Percentiles rank a stretch among this genome's conserved stretches.
Conservation (phyloP, 495 filamentous ascomycete genomes). For the Aspergillus sclerotiicarbonarius region DNA sequence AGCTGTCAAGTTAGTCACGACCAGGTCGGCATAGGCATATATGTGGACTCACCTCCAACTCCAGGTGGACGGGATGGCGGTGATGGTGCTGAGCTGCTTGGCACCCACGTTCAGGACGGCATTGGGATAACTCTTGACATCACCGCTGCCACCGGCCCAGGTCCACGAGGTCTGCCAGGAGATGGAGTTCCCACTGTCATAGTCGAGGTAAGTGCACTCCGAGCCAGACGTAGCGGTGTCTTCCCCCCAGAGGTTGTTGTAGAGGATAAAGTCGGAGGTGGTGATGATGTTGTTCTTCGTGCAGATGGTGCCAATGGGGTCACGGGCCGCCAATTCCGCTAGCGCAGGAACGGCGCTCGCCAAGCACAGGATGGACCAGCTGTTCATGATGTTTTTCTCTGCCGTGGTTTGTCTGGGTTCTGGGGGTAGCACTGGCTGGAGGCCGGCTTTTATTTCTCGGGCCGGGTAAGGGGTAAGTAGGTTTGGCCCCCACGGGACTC, state of each 20-base stretch:
- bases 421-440: background rate
- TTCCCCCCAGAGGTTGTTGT: conserved; percentile 7
- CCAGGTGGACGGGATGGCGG: background rate
- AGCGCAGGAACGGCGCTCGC: background rate
- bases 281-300: conserved; percentile 8
- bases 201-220: conserved; percentile 5
- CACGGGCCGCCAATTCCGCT: background rate
- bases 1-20: background rate
- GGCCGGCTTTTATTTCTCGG: background rate
- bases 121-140: conserved; percentile 5
- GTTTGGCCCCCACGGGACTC: background rate
- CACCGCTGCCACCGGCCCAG: conserved; percentile 1
- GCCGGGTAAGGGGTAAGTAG: background rate
- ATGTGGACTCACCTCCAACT: background rate
- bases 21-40: too few relatives aligned
- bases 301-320: conserved; percentile 1
- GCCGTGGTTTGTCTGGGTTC: background rate
- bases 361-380: background rate
- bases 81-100: conserved; percentile 4
- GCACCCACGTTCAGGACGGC: conserved; percentile 4
- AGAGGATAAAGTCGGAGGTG: conserved; percentile 5
- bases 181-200: conserved; percentile 2
- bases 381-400: background rate
- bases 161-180: conserved; percentile 7
- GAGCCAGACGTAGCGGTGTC: conserved; percentile 2